Evolutionary conservation across 257 asterid species (phyloP).

Genomic region (Solanum chmielewskii): DNA sequence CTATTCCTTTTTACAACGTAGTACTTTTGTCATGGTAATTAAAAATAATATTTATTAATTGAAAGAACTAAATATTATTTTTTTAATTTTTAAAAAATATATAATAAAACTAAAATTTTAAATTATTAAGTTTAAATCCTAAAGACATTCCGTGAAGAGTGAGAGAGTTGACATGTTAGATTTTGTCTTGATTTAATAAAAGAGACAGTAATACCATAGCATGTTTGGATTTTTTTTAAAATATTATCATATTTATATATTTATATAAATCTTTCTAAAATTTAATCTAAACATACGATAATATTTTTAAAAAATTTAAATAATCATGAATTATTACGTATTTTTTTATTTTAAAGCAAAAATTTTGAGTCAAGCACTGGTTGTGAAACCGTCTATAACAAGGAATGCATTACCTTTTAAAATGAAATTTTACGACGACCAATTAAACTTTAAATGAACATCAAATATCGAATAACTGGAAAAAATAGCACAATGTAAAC

Average conservation of each 20-base stretch:
- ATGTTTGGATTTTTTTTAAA: fast-evolving
- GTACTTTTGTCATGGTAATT: background rate
- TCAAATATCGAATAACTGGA: fast-evolving
- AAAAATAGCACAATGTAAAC: background rate
- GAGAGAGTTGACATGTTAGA: background rate
- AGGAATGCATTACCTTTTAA: background rate
- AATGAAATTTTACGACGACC: fast-evolving
- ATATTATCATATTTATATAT: background rate
- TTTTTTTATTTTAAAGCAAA: background rate
- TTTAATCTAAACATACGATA: too few relatives aligned
- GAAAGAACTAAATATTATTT: too few relatives aligned
- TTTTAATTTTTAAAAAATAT: background rate
- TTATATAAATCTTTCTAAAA: too few relatives aligned
- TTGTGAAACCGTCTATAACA: background rate
- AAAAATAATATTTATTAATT: too few relatives aligned
- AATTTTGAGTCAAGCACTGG: background rate
- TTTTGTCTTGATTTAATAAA: background rate
- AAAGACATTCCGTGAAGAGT: background rate
- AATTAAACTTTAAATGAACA: background rate
- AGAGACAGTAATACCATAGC: background rate
- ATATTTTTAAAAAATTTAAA: background rate
- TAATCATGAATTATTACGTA: background rate
- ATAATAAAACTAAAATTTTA: background rate
- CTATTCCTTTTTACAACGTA: background rate
- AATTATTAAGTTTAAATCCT: background rate